phyloP scores from a whole-genome alignment of 495 filamentous ascomycete species.

The Letharia columbiana region DNA sequence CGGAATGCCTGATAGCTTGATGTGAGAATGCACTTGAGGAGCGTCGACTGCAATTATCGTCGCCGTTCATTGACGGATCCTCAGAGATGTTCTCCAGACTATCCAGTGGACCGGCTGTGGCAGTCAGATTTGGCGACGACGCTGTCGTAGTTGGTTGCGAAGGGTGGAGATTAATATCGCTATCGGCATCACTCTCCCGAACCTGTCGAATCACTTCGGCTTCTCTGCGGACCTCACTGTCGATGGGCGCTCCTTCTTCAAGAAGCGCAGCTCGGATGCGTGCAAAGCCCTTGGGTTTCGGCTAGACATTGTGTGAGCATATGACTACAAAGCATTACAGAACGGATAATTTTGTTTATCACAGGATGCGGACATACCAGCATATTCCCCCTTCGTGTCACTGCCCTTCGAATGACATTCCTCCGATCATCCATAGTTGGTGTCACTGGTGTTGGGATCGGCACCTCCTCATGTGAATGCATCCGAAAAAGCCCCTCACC shows the following conservation, averaged over 20 bases:
- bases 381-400: slow-evolving; percentile 81
- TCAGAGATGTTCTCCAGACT: slow-evolving; percentile 51
- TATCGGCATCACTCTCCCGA: slow-evolving; percentile 56
- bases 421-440: slow-evolving; percentile 26
- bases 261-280: slow-evolving; percentile 81
- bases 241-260: slow-evolving; percentile 79
- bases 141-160: slow-evolving; percentile 43
- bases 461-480: slow-evolving; percentile 17
- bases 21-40: slow-evolving; percentile 61
- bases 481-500: slow-evolving; percentile 40
- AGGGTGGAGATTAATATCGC: slow-evolving; percentile 33
- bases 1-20: slow-evolving; percentile 61
- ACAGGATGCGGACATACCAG: slow-evolving; percentile 49
- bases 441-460: slow-evolving; percentile 27
- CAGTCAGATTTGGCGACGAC: slow-evolving; percentile 31
- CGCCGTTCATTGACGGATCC: slow-evolving; percentile 52
- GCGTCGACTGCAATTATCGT: slow-evolving; percentile 33
- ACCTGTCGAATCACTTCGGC: slow-evolving; percentile 92
- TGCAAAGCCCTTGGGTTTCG: slow-evolving; percentile 91
- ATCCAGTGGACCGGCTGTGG: slow-evolving; percentile 32
- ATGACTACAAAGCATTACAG: neutral
- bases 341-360: neutral
- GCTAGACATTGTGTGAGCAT: slow-evolving; percentile 40
- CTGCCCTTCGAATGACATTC: slow-evolving; percentile 51
- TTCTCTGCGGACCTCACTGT: slow-evolving; percentile 82